Base-by-base conservation (phyloP, 1,284 basidiomycete genomes). In the Pascua sp. region DNA sequence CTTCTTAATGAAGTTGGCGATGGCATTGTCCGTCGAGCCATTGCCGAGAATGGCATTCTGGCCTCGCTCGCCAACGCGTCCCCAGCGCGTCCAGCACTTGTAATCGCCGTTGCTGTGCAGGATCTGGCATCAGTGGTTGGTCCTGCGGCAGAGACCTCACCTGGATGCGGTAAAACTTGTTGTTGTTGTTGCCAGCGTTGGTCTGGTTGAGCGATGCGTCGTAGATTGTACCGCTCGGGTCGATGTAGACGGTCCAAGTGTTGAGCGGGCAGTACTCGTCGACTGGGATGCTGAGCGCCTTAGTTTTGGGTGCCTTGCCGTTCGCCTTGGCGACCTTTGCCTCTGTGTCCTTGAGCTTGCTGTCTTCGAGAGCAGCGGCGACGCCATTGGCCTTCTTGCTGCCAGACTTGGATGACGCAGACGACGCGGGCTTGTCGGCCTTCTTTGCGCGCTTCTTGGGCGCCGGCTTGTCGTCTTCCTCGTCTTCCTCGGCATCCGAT, bases 141-240 rank as follows among this genome's bases (percentile, higher is more conserved):
- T 38, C 32, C 32, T n/a, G n/a, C 12, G 13, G 2, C 9, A 11
- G 12, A 2, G 37, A 7, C 36, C 59, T 36, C 32, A 60, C 58
- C 53, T 64, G 62, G 18, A 64, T 39, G 17, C 59, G 59, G 53
- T 64, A 64, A 36, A 61, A 84, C 84, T 86, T 86, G 76, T 86
- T 86, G 61, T 83, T 82, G 72, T 86, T 83, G 59, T 79, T 81
- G 42, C 78, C 79, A 17, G 86, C 79, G 63, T 86, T 80, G 1
- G 85, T 86, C 71, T 86, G 85, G 70, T 86, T 86, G 56, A 87
- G 79, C 79, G 84, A 85, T n/a, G 83, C 85, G 67, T 86, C 85
- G 81, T 82, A 86, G 12, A 85, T 79, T 37, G 71, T 64, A 13
- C 76, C 79, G 45, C 81, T 79, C 2, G 61, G 68, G 47, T 80